Percentiles rank a stretch among this genome's conserved stretches.
These are phyloP conservation scores for Tetradesmus obliquus DNA, from an alignment of 139 green algal species.

Conservation along the genomic window DNA sequence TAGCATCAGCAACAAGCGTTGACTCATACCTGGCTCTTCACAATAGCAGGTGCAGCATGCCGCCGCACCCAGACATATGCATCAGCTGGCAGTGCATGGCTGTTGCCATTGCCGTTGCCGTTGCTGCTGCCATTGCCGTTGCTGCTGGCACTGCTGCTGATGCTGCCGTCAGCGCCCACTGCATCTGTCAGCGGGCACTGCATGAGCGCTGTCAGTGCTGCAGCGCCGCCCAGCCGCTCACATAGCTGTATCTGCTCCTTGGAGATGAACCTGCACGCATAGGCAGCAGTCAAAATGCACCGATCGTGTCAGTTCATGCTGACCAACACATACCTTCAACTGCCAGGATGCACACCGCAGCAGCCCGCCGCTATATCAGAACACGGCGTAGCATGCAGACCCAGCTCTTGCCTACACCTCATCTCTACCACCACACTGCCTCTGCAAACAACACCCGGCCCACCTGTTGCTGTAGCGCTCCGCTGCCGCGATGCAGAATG, in stretches of 20 bases:
- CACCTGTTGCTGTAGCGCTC: slow-evolving; percentile 73
- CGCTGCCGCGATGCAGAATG: slow-evolving; percentile 74
- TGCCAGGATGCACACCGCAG: too few relatives aligned
- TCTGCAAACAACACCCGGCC: not conserved
- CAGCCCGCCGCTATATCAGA: too few relatives aligned
- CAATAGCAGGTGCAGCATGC: not conserved
- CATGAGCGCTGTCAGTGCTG: slow-evolving; percentile 62
- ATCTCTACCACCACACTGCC: too few relatives aligned
- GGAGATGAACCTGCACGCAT: slow-evolving; percentile 59
- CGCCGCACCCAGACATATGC: slow-evolving; percentile 33
- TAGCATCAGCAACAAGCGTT: not conserved
- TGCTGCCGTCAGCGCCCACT: slow-evolving; percentile 22
- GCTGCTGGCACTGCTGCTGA: slow-evolving; percentile 3
- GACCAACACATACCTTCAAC: too few relatives aligned
- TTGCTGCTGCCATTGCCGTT: slow-evolving; percentile 28
- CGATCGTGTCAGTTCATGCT: not conserved
- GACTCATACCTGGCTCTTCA: not conserved
- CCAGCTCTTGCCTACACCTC: too few relatives aligned
- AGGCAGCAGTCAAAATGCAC: not conserved
- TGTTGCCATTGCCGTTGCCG: not conserved
- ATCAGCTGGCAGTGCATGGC: slow-evolving; percentile 7
- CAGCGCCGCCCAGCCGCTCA: slow-evolving; percentile 63
- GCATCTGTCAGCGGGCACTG: slow-evolving; percentile 41
- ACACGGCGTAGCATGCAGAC: too few relatives aligned
- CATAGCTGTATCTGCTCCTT: slow-evolving; percentile 54